Evolutionary conservation across 257 asterid species (phyloP), one percentile per base, ranked within the genome.

Genomic region (Henckelia pumila): DNA sequence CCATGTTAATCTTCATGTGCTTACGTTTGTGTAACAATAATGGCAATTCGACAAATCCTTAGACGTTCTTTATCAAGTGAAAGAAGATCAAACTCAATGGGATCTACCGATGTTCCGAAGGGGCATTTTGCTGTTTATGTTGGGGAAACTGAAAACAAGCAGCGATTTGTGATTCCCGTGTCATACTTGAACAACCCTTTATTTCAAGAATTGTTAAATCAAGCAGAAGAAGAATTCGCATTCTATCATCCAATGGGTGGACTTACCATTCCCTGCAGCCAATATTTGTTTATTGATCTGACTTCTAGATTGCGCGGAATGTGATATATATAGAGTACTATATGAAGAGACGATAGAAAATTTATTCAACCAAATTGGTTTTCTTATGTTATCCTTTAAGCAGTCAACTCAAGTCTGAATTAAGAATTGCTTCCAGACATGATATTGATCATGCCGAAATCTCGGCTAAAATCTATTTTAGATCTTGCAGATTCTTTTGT

Each of bases 201-300:
- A 2, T 70, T 75, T 32, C 72, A 70, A 64, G 72, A 75, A 23
- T 64, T 69, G 65, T 7, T 64, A 25, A 24, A 1, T 17, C 62
- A 21, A 52, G 70, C 37, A 56, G 76, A 75, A 55, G 73, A 75
- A 61, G 76, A 70, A 61, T 75, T 56, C 21, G 71, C 71, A 11
- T 75, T 75, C 14, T 6, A 47, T 24, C 78, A 69, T 69, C 78
- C 67, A n/a, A 69, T n/a, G 67, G 78, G 78, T 6, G 88, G 88
- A 7, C 75, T 85, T 13, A 78, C 88, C 5, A 76, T 82, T 62
- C 88, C 85, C 3, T 82, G 86, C 67, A 74, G 66, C 24, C 77
- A 85, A 63, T 78, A 78, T 62, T 71, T 70, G 49, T 85, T 85
- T 64, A 33, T 70, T 62, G 76, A 57, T 56, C 70, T 82, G 30